Evolutionary conservation across 345 rosid genomes (phyloP), one percentile per base, ranked within the genome.

Genomic region (Physaria fendleri): DNA sequence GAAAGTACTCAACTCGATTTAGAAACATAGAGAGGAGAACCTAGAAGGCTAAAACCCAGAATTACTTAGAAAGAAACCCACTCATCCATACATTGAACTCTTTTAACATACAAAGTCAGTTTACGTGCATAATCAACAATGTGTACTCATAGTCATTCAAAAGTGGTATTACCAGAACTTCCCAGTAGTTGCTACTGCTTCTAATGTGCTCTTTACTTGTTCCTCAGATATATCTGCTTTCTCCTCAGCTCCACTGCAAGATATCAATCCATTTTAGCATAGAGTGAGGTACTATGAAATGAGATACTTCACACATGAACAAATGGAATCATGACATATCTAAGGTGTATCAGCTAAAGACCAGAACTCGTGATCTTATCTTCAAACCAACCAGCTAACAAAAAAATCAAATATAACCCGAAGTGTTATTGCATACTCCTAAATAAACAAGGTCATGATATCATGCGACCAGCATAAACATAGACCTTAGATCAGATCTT

Each of bases 141-240:
- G 35, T 21, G 12, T 33, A 17, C 10, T 14, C 37, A 15, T 29
- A 48, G 44, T 34, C 1, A 52, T n/a, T 14, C 13, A 20, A 43
- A 54, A 43, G 50, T 28, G 43, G 25, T 30, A 49, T 25, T 55
- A 88, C 96, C 94, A 81, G 77, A 83, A 85, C 49, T 77, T 82
- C 42, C 96, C 96, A 0, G 86, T 81, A 57, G 88, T 77, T 39
- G 94, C 88, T 74, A 88, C 79, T 62, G 78, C 74, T 78, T 82
- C 81, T 39, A 88, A 62, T 53, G 78, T 48, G 25, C 75, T 52
- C 40, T 74, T 61, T 28, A 73, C 52, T 46, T 81, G 85, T 53
- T 79, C 85, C 40, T 73, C 81, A 14, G 77, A 28, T 53, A 75
- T 48, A 32, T 72, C 74, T 57, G 53, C 15, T 61, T 61, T 64